Evolutionary conservation across 441 rosid genomes (phyloP).

Genomic region (Arabidopsis lyrata): DNA sequence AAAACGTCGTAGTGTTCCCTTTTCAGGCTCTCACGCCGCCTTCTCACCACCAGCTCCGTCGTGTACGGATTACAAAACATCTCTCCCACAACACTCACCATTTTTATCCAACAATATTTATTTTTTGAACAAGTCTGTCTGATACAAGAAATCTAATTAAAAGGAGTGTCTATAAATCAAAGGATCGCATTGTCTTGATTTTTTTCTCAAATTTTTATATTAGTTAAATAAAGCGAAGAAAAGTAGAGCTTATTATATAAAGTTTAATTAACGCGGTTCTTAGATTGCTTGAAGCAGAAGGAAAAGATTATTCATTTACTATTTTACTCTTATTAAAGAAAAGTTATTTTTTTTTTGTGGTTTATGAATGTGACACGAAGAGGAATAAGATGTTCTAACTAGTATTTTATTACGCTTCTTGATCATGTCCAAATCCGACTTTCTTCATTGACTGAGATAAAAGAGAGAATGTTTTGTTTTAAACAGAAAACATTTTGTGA

Average conservation of each 20-base stretch:
- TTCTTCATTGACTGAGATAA: slow-evolving; percentile 13
- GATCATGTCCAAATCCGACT: slow-evolving; percentile 19
- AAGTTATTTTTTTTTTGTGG: background rate
- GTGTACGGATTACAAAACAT: slow-evolving; percentile 65
- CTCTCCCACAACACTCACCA: slow-evolving; percentile 59
- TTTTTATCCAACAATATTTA: slow-evolving; percentile 9
- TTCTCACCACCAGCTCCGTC: slow-evolving; percentile 60
- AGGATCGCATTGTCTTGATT: slow-evolving; percentile 2
- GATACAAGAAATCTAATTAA: slow-evolving; percentile 4
- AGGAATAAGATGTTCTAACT: slow-evolving; percentile 1
- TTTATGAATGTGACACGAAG: slow-evolving; percentile 35
- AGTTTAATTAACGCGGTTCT: slow-evolving; percentile 40
- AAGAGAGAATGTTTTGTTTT: background rate
- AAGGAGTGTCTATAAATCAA: slow-evolving; percentile 15
- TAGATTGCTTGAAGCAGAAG: slow-evolving; percentile 33
- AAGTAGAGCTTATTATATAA: slow-evolving; percentile 15
- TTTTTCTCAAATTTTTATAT: background rate
- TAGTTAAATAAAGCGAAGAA: background rate
- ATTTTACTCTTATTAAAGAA: background rate
- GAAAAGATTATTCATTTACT: background rate
- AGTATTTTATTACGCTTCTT: slow-evolving; percentile 10
- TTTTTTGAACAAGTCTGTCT: slow-evolving; percentile 4
- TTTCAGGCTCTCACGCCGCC: slow-evolving; percentile 49
- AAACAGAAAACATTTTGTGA: background rate
- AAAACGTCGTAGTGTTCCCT: slow-evolving; percentile 54